phyloP scores from a whole-genome alignment of 345 rosid species.

The Arabidopsis arenosa region DNA sequence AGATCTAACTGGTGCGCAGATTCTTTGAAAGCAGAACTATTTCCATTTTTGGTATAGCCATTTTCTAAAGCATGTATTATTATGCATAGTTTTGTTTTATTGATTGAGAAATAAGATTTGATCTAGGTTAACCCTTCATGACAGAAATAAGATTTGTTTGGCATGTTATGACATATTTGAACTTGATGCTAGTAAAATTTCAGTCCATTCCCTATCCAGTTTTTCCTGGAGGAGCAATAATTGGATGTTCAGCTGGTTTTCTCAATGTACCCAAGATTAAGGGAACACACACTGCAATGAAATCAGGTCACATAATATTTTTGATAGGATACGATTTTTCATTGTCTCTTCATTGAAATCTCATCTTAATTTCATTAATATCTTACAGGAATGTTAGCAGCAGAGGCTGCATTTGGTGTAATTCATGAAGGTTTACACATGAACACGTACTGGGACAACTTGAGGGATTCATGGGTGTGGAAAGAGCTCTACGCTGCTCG shows the following conservation, averaged over 20 bases:
- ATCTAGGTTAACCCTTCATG: background rate
- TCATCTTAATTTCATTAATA: conserved; percentile 20
- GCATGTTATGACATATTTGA: conserved; percentile 45
- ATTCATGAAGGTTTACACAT: conserved; percentile 63
- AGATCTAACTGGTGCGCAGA: background rate
- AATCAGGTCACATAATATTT: conserved; percentile 67
- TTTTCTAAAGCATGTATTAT: background rate
- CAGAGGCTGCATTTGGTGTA: conserved; percentile 80
- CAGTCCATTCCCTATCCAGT: conserved; percentile 99
- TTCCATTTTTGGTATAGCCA: background rate
- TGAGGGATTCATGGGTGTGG: conserved; percentile 90
- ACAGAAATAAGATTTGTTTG: background rate
- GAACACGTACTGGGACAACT: conserved; percentile 74
- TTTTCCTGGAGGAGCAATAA: conserved; percentile 96
- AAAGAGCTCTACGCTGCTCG: conserved; percentile 79
- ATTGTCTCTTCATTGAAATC: background rate
- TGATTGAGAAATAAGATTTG: background rate
- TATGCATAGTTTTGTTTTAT: background rate
- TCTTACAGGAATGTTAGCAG: conserved; percentile 90
- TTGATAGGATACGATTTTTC: background rate
- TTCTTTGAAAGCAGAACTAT: conserved; percentile 1
- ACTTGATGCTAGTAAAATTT: conserved; percentile 86
- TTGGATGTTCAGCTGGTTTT: conserved; percentile 98
- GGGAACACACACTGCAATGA: conserved; percentile 99
- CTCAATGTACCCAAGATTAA: conserved; percentile 95